Percentiles rank a stretch among this genome's conserved stretches.
These are phyloP conservation scores for Tylopilus subfusipes DNA, from an alignment of 768 basidiomycete genomes.

Conservation along the genomic window DNA sequence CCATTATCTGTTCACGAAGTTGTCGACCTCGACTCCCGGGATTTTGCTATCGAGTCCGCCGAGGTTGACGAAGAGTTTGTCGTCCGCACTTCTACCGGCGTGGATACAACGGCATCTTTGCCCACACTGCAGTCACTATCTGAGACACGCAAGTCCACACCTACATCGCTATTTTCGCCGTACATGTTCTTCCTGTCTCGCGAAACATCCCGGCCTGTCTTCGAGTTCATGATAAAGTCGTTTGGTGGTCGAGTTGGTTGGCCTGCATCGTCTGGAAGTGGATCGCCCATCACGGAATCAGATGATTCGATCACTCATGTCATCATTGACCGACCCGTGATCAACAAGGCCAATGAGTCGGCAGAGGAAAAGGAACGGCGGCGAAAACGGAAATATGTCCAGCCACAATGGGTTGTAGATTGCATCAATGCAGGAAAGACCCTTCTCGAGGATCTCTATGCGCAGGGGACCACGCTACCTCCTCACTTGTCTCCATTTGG, in stretches of 20 bases:
- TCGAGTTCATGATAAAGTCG: slow-evolving; percentile 90
- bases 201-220: slow-evolving; percentile 85
- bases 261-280: slow-evolving; percentile 76
- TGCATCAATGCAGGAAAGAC: slow-evolving; percentile 87
- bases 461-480: slow-evolving; percentile 81
- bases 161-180: slow-evolving; percentile 70
- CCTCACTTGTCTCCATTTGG: slow-evolving; percentile 97
- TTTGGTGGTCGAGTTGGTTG: slow-evolving; percentile 93
- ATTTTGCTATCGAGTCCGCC: slow-evolving; percentile 29
- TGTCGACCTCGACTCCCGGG: slow-evolving; percentile 34
- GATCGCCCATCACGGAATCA: slow-evolving; percentile 72
- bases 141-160: slow-evolving; percentile 52
- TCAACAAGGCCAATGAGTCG: slow-evolving; percentile 46
- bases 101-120: slow-evolving; percentile 45
- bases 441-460: slow-evolving; percentile 80
- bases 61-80: slow-evolving; percentile 67
- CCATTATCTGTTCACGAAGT: slow-evolving; percentile 31
- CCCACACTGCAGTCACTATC: slow-evolving; percentile 69
- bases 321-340: slow-evolving; percentile 83
- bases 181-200: slow-evolving; percentile 93
- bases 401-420: slow-evolving; percentile 98
- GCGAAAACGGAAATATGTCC: slow-evolving; percentile 77
- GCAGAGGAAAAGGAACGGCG: slow-evolving; percentile 58
- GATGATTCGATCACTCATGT: slow-evolving; percentile 92
- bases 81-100: slow-evolving; percentile 51